Evolutionary conservation across 257 asterid species (phyloP), one percentile per base, ranked within the genome.

Genomic region (Eustoma russellianum): DNA sequence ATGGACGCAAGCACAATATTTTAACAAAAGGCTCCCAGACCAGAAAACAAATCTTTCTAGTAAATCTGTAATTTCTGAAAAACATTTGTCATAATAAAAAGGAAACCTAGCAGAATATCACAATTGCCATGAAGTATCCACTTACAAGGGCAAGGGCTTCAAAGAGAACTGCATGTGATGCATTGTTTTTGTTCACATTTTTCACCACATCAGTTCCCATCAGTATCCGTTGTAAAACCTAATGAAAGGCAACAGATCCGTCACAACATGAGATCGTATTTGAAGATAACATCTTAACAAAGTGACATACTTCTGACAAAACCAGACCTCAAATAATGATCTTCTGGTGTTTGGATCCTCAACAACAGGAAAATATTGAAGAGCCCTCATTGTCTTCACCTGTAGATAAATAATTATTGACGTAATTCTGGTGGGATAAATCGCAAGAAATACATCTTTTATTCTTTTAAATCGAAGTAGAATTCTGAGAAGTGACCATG

Each of bases 161-260:
- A 57, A 92, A 92, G 59, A 92, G 95, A 68, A 92, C 99, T 68
- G 99, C 99, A 76, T 92, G 99, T 34, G 99, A 92, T 54, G 99
- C 99, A 75, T 92, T 92, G 69, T 92, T 92, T 82, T 92, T 92
- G 86, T 92, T 92, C 72, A 92, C 99, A 72, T 92, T 92, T 77
- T 92, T 92, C 79, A 92, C 99, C 48, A 92, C 99, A 67, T 92
- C 99, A 46, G 99, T 92, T 73, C 97, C 99, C 95, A 92, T 83
- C 47, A 92, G 82, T 70, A 92, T 85, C 86, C 95, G 76, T 64
- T 93, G 99, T 69, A 93, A 70, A 67, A 93, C 99, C 99, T 92
- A 75, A 59, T 41, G 54, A 61, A 52, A 56, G 57, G 49, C n/a
- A 58, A 62, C 16, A 63, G 55, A 33, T 41, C 50, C 38, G 33